Evolutionary conservation across 78 protist genomes (phyloP).

Genomic region (Ministeria vibrans): DNA sequence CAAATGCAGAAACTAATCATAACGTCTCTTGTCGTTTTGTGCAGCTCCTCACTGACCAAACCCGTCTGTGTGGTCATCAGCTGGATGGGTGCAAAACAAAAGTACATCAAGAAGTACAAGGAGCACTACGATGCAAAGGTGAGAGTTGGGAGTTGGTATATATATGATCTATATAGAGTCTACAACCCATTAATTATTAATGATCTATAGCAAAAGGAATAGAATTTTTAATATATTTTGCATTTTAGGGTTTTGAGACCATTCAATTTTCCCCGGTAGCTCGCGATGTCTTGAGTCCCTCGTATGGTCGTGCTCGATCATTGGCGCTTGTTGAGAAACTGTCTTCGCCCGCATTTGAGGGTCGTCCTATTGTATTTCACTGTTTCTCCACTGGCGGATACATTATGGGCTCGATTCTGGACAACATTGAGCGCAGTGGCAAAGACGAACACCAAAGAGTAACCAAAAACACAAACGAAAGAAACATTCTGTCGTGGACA

Average conservation of each 20-base stretch:
- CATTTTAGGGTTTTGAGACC: not conserved
- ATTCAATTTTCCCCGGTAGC: not conserved
- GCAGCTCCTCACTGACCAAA: too few relatives aligned
- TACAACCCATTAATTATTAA: too few relatives aligned
- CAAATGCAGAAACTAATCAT: too few relatives aligned
- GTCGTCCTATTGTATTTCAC: not conserved
- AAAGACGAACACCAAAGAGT: too few relatives aligned
- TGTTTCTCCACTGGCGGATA: constrained; percentile 6
- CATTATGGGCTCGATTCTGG: not conserved
- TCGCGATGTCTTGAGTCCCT: not conserved
- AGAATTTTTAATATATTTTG: too few relatives aligned
- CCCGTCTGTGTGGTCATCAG: not conserved
- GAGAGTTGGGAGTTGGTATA: not conserved
- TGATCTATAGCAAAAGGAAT: too few relatives aligned
- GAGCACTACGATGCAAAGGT: not conserved
- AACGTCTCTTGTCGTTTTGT: too few relatives aligned
- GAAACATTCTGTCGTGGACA: too few relatives aligned
- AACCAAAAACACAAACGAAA: too few relatives aligned
- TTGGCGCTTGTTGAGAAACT: not conserved
- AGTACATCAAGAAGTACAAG: not conserved
- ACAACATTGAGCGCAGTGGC: not conserved
- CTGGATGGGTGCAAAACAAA: constrained; percentile 2
- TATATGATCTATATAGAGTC: too few relatives aligned
- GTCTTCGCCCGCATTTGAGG: not conserved
- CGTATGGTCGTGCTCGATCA: not conserved